These are phyloP conservation scores for Kodamaea hsintzibuensis DNA, from an alignment of 805 yeast species.

Conservation along the genomic window DNA sequence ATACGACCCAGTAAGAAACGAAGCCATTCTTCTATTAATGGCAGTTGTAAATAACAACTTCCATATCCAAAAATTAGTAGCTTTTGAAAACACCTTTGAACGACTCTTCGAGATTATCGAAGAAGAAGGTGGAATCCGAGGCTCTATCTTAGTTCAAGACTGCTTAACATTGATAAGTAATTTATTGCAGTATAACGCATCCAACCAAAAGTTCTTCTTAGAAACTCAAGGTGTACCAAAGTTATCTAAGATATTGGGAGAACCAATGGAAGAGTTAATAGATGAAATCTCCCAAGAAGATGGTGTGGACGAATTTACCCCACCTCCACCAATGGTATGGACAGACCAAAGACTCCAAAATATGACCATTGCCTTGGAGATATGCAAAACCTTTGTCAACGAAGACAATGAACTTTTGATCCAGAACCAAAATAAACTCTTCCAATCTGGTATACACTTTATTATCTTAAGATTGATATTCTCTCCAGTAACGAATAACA, in stretches of 20 bases:
- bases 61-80: slow-evolving; percentile 89
- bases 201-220: slow-evolving; percentile 85
- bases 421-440: slow-evolving; percentile 61
- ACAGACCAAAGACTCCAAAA: slow-evolving; percentile 73
- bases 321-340: slow-evolving; percentile 58
- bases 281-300: slow-evolving; percentile 20
- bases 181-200: slow-evolving; percentile 75
- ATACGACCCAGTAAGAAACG: slow-evolving; percentile 86
- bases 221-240: slow-evolving; percentile 80
- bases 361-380: slow-evolving; percentile 65
- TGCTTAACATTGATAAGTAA: slow-evolving; percentile 75
- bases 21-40: slow-evolving; percentile 80
- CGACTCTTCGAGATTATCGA: slow-evolving; percentile 74
- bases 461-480: slow-evolving; percentile 71
- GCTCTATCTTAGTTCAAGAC: slow-evolving; percentile 89
- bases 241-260: slow-evolving; percentile 60
- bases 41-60: slow-evolving; percentile 78
- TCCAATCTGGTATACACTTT: slow-evolving; percentile 62
- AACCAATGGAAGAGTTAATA: slow-evolving; percentile 51
- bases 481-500: slow-evolving; percentile 60
- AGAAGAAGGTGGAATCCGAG: slow-evolving; percentile 87
- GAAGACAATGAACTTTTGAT: slow-evolving; percentile 69
- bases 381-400: slow-evolving; percentile 66
- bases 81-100: slow-evolving; percentile 91
- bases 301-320: slow-evolving; percentile 2